phyloP scores from a whole-genome alignment of 2,329 filamentous ascomycete species.

The Beauveria pseudobassiana region DNA sequence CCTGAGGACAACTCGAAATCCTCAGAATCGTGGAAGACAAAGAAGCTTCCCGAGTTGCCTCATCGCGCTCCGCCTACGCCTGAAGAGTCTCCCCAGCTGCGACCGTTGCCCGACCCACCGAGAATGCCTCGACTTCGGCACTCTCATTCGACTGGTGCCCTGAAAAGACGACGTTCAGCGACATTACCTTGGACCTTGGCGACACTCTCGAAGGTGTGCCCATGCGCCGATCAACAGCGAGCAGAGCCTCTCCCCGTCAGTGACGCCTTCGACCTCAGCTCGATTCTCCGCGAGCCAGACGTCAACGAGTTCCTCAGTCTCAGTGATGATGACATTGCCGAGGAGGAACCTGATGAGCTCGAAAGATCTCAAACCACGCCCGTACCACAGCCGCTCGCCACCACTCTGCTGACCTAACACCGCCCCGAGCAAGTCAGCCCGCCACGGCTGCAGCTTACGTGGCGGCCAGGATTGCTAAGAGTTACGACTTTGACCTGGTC shows the following conservation, averaged over 20 bases:
- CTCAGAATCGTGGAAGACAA: slow-evolving; percentile 15
- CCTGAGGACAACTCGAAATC: slow-evolving; percentile 22
- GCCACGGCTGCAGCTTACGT: slow-evolving; percentile 44
- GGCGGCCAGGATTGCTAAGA: slow-evolving; percentile 46
- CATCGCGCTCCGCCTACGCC: slow-evolving; percentile 24
- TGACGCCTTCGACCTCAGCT: slow-evolving; percentile 22
- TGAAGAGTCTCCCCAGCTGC: slow-evolving; percentile 27
- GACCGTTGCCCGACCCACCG: slow-evolving; percentile 19
- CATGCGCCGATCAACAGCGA: slow-evolving; percentile 22
- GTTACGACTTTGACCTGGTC: slow-evolving; percentile 50
- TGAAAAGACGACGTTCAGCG: slow-evolving; percentile 21
- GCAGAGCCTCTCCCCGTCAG: slow-evolving; percentile 24
- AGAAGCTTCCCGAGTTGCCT: slow-evolving; percentile 22
- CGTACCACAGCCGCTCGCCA: slow-evolving; percentile 18
- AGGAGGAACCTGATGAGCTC: slow-evolving; percentile 23
- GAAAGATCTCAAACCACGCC: slow-evolving; percentile 18
- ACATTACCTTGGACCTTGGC: slow-evolving; percentile 21
- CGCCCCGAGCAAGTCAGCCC: slow-evolving; percentile 36
- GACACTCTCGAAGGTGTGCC: slow-evolving; percentile 19
- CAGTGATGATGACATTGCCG: slow-evolving; percentile 52
- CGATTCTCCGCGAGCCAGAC: slow-evolving; percentile 41
- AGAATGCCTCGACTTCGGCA: slow-evolving; percentile 17
- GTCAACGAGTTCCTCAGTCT: slow-evolving; percentile 47
- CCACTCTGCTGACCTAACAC: slow-evolving; percentile 36
- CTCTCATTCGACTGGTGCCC: slow-evolving; percentile 21